These are phyloP conservation scores for Monilinia laxa DNA, from an alignment of 2,329 filamentous ascomycete genomes.

Conservation along the genomic window DNA sequence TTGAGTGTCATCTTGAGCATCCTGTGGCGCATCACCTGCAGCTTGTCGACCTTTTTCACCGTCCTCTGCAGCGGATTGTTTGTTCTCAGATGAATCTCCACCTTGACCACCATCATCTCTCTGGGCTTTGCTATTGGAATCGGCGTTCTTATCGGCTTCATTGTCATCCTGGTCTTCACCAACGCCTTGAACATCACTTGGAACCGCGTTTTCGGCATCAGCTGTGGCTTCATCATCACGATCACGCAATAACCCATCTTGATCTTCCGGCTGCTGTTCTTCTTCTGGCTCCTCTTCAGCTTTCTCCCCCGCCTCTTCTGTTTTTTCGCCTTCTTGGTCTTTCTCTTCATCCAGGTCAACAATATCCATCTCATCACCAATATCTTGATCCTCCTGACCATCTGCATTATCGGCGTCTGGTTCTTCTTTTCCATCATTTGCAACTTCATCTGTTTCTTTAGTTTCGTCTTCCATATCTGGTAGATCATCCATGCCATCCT, in stretches of 20 bases:
- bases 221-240: slow-evolving; percentile 51
- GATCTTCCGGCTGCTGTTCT: slow-evolving; percentile 52
- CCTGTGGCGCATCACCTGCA: slow-evolving; percentile 43
- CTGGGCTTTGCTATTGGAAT: slow-evolving; percentile 60
- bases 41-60: slow-evolving; percentile 52
- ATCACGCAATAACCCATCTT: slow-evolving; percentile 43
- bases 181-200: slow-evolving; percentile 62
- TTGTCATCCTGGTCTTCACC: slow-evolving; percentile 66
- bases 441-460: slow-evolving; percentile 42
- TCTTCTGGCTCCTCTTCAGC: slow-evolving; percentile 50
- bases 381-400: slow-evolving; percentile 45
- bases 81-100: slow-evolving; percentile 62
- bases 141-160: slow-evolving; percentile 60
- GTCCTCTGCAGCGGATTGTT: slow-evolving; percentile 63
- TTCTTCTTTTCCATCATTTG: slow-evolving; percentile 48
- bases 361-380: slow-evolving; percentile 40
- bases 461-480: slow-evolving; percentile 48
- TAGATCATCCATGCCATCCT: slow-evolving; percentile 54
- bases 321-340: slow-evolving; percentile 43
- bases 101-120: slow-evolving; percentile 66
- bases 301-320: slow-evolving; percentile 53
- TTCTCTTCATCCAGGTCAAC: slow-evolving; percentile 39
- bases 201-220: slow-evolving; percentile 61
- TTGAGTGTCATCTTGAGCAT: slow-evolving; percentile 42
- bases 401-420: slow-evolving; percentile 43